A percentile compares a stretch with the other conserved stretches of the same genome.
Conservation (phyloP, 192 early-diverging fungal genomes). For the Polychytrium aggregatum region DNA sequence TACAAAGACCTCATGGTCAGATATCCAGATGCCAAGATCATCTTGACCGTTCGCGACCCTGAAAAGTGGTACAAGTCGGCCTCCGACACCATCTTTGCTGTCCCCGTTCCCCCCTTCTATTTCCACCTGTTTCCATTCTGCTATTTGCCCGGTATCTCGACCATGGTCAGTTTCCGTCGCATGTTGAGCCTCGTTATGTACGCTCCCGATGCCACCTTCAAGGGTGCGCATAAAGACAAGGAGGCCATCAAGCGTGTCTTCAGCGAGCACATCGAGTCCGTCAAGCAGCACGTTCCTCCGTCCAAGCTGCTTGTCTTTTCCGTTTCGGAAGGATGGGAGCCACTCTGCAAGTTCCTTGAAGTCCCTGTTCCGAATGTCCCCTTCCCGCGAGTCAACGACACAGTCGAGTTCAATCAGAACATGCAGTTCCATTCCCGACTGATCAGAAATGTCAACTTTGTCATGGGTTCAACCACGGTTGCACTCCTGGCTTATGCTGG, state of each 20-base stretch:
- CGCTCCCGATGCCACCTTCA: slow-evolving; percentile 5
- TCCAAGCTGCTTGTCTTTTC: slow-evolving; percentile 16
- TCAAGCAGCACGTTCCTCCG: slow-evolving; percentile 14
- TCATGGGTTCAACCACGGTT: too few species aligned
- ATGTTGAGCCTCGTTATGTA: too few species aligned
- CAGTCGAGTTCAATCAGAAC: slow-evolving; percentile 13
- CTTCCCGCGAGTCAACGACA: slow-evolving; percentile 17
- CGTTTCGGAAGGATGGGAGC: slow-evolving; percentile 18
- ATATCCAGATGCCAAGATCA: slow-evolving; percentile 19
- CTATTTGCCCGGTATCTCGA: too few species aligned
- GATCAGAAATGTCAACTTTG: too few species aligned
- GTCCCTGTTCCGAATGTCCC: slow-evolving; percentile 15
- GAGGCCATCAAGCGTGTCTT: slow-evolving; percentile 9
- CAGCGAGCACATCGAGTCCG: slow-evolving; percentile 13
- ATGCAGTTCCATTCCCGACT: too few species aligned
- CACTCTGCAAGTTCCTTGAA: slow-evolving; percentile 17
- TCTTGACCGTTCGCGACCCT: slow-evolving; percentile 15
- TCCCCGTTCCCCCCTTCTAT: too few species aligned
- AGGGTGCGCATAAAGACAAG: slow-evolving; percentile 6
- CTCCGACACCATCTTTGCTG: neutral
- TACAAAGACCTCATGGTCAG: slow-evolving; percentile 10
- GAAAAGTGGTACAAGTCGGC: slow-evolving; percentile 15
- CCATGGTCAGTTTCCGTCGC: too few species aligned
- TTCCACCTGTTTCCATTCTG: too few species aligned
- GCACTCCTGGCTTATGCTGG: too few species aligned